Percentiles rank a stretch among this genome's conserved stretches.
Conservation (phyloP, 2,329 filamentous ascomycete genomes). For the Lasiodiplodia hormozganensis region DNA sequence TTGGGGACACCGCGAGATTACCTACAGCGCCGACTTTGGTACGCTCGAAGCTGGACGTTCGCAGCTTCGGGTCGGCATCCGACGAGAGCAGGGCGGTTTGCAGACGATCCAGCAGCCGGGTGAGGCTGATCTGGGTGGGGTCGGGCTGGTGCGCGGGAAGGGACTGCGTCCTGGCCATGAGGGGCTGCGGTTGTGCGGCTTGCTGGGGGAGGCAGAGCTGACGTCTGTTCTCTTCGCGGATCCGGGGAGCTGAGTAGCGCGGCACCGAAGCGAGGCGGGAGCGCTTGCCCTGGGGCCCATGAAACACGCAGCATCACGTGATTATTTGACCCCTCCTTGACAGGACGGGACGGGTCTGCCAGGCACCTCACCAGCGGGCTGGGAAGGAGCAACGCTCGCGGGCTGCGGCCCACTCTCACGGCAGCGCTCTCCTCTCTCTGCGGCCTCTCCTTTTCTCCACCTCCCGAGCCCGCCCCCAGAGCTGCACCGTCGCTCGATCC, state of each 20-base stretch:
- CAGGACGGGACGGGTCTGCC: background rate
- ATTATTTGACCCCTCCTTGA: background rate
- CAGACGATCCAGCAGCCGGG: conserved; percentile 69
- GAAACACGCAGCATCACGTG: background rate
- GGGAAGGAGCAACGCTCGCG: background rate
- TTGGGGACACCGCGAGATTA: conserved; percentile 27
- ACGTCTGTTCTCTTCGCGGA: conserved; percentile 28
- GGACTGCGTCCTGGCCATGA: conserved; percentile 19
- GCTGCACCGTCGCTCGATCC: conserved; percentile 22
- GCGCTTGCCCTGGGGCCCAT: background rate
- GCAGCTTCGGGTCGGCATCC: conserved; percentile 64
- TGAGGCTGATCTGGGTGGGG: conserved; percentile 57
- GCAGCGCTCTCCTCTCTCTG: conserved; percentile 3
- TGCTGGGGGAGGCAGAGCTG: conserved; percentile 2
- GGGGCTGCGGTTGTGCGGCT: conserved; percentile 4
- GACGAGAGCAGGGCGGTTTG: conserved; percentile 70
- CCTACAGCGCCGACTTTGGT: conserved; percentile 63
- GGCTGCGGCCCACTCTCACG: background rate
- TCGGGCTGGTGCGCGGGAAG: conserved; percentile 32
- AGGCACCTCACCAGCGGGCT: background rate
- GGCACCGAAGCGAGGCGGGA: background rate
- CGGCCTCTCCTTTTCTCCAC: conserved; percentile 21
- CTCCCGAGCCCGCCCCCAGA: conserved; percentile 6
- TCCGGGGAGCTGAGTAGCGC: conserved; percentile 14
- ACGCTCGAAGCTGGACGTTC: conserved; percentile 71